Percentiles rank a stretch among this genome's conserved stretches.
Evolutionary conservation across 257 asterid species (phyloP).

Genomic region (Petunia secreta): DNA sequence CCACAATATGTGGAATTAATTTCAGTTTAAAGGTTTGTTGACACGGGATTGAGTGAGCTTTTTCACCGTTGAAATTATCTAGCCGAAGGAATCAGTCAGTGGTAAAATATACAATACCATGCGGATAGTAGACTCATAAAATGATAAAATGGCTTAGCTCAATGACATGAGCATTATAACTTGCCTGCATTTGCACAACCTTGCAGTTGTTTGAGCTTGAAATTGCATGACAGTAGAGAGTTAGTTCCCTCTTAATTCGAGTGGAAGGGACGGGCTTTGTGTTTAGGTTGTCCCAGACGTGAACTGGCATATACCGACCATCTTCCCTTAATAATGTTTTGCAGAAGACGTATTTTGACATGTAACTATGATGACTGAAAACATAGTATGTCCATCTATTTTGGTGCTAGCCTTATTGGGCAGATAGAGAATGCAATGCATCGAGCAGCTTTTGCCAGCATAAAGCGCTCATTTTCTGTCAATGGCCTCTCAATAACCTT

Average conservation of each 20-base stretch:
- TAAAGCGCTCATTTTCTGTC: conserved; percentile 93
- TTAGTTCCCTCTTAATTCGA: neutral
- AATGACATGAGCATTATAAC: neutral
- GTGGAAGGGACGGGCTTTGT: neutral
- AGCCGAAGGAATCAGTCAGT: neutral
- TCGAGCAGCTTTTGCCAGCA: conserved; percentile 99
- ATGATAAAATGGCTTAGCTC: neutral
- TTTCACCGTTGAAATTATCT: neutral
- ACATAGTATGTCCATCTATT: conserved; percentile 40
- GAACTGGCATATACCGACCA: neutral
- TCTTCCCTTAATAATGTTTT: neutral
- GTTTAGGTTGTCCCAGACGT: neutral
- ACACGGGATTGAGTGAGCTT: neutral
- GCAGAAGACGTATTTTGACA: neutral
- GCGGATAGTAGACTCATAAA: neutral
- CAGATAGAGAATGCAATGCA: conserved; percentile 84
- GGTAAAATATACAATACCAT: neutral
- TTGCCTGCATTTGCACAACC: neutral
- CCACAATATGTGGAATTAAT: neutral
- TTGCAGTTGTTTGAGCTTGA: conserved; percentile 1
- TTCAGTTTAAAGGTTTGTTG: neutral
- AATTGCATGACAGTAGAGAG: conserved; percentile 3
- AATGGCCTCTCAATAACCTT: conserved; percentile 94
- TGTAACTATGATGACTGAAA: conserved; percentile 14
- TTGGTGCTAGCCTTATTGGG: conserved; percentile 81